Conservation (phyloP, 352 stramenopile species). For the Pythium myriotylum region DNA sequence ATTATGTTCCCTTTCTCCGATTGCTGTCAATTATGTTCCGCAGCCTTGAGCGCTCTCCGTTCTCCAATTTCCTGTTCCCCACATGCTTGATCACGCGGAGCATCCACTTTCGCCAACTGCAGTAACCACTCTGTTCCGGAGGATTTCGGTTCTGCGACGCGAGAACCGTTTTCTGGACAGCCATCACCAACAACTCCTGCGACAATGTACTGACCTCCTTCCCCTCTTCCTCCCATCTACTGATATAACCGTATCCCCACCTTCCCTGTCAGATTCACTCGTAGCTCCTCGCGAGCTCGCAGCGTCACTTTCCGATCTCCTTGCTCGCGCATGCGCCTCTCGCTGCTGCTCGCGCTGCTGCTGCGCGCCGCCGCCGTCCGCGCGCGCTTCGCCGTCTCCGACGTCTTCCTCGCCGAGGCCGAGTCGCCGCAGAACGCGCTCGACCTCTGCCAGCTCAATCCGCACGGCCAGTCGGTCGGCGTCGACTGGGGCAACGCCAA, state of each 20-base stretch:
- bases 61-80: too few relatives aligned
- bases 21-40: too few relatives aligned
- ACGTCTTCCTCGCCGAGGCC: slow-evolving; percentile 19
- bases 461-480: slow-evolving; percentile 29
- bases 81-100: too few relatives aligned
- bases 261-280: too few relatives aligned
- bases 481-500: slow-evolving; percentile 32
- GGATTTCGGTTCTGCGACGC: too few relatives aligned
- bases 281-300: not conserved
- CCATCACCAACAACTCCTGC: not conserved
- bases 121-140: too few relatives aligned
- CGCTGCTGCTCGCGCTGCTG: not conserved
- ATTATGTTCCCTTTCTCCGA: too few relatives aligned
- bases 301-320: not conserved
- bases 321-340: not conserved
- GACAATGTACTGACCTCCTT: too few relatives aligned
- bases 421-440: slow-evolving; percentile 7
- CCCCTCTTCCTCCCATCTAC: too few relatives aligned
- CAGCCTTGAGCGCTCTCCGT: too few relatives aligned
- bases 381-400: slow-evolving; percentile 17
- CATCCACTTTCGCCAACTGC: too few relatives aligned
- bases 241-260: too few relatives aligned
- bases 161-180: not conserved
- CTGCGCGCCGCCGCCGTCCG: not conserved
- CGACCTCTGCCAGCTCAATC: slow-evolving; percentile 8